These are phyloP conservation scores for Ustulina deusta DNA, from an alignment of 2,329 filamentous ascomycete species.

Conservation along the genomic window DNA sequence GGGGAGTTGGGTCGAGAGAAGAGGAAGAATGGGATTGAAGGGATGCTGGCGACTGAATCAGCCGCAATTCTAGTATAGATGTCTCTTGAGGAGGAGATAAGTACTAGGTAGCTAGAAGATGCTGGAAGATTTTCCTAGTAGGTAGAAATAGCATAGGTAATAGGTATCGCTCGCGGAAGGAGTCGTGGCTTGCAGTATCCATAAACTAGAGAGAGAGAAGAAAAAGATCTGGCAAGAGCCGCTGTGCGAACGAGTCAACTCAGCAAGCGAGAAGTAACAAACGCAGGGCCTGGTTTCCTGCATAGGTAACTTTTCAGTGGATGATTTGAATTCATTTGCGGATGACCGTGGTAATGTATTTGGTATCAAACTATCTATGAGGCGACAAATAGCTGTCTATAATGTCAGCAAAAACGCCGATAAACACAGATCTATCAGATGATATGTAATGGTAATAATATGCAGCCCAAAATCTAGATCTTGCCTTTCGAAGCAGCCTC, in stretches of 20 bases:
- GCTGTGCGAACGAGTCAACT: conserved; percentile 1
- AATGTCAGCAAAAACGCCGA: conserved; percentile 27
- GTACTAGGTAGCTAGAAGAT: background rate
- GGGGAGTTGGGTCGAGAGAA: no score
- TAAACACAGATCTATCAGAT: conserved; percentile 27
- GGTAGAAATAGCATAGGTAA: background rate
- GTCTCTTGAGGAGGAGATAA: background rate
- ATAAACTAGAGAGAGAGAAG: no score
- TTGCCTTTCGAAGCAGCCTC: conserved; percentile 50
- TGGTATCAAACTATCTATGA: conserved; percentile 37
- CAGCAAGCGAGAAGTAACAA: background rate
- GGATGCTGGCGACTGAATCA: background rate
- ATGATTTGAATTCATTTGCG: background rate
- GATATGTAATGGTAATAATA: conserved; percentile 8
- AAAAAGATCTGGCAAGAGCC: no score
- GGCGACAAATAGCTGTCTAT: conserved; percentile 32
- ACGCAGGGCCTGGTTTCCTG: background rate
- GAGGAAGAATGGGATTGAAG: background rate
- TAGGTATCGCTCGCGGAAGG: background rate
- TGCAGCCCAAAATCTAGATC: conserved; percentile 41
- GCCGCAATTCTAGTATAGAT: background rate
- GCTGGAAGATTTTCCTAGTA: no score
- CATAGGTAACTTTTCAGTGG: no score
- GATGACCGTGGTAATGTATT: conserved; percentile 17
- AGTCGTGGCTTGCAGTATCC: background rate